A percentile compares a stretch with the other conserved stretches of the same genome.
Conservation (phyloP, 495 filamentous ascomycete species). For the Penicillium goetzii region DNA sequence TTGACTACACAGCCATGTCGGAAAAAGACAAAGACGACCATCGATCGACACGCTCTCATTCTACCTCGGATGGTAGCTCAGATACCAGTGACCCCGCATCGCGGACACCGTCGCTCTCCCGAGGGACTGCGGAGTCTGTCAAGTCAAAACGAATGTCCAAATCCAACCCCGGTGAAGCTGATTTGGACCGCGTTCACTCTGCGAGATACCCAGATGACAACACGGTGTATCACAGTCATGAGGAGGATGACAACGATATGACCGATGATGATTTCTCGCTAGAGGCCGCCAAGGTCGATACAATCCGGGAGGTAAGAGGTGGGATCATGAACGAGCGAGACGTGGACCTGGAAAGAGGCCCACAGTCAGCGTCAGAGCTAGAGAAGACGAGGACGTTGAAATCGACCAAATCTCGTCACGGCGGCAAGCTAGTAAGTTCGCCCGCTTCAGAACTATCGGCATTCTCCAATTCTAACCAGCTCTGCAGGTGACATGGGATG, state of each 20-base stretch:
- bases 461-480: neutral
- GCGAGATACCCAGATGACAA: conserved; percentile 43
- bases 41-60: conserved; percentile 16
- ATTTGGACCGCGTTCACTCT: conserved; percentile 36
- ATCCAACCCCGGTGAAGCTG: conserved; percentile 13
- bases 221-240: conserved; percentile 41
- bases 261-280: neutral
- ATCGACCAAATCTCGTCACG: conserved; percentile 25
- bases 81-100: conserved; percentile 18
- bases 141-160: conserved; percentile 24
- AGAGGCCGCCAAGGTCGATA: conserved; percentile 15
- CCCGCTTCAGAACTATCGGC: neutral
- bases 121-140: conserved; percentile 11
- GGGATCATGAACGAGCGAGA: conserved; percentile 41
- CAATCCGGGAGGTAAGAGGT: conserved; percentile 30
- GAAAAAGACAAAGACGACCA: conserved; percentile 9
- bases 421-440: conserved; percentile 34
- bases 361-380: conserved; percentile 18
- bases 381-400: conserved; percentile 31
- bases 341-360: conserved; percentile 35
- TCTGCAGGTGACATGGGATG: conserved; percentile 55
- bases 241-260: conserved; percentile 17
- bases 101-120: conserved; percentile 7
- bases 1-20: conserved; percentile 13
- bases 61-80: conserved; percentile 17